Evolutionary conservation across 2,329 filamentous ascomycete genomes (phyloP), one percentile per base, ranked within the genome.

Genomic region (Penicillium sp.): DNA sequence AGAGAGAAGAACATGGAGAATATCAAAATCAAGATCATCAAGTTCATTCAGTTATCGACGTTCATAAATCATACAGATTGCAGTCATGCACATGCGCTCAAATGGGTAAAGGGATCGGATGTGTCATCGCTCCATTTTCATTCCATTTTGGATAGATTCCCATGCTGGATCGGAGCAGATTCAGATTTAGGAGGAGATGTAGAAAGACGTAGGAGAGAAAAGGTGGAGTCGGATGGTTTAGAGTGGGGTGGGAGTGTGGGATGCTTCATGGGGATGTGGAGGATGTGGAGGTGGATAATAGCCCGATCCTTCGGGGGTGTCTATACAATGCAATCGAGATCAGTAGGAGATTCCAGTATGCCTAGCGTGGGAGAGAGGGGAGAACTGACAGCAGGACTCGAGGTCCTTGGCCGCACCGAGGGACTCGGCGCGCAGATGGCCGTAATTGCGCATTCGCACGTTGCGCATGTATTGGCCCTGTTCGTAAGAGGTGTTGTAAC

Each of bases 391-490:
- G 42, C 54, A 58, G 11, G 65, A 64, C 36, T 67, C 65, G 5
- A 66, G 23, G 29, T 67, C 65, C 23, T 42, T 54, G 2, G 14
- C 43, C n/a, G 34, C 26, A n/a, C 47, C 19, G 39, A 60, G 42
- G 5, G 66, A 66, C 36, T 66, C 63, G 8, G 59, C 60, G 11
- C 58, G 63, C 16, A 70, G 59, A 34, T 59, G 29, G 0, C 59
- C 55, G 16, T 67, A 55, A 19, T 67, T 71, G 37, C 65, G 60
- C 54, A 67, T 37, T 3, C 70, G 66, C 23, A 72, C 63, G 1
- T 59, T 52, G 3, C 67, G 67, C 70, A 72, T 72, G 51, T 72
- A 72, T 11, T 59, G 46, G 24, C 64, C 57, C 34, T 72, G 70
- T 13, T 71, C 65, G 47, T 61, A 58, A n/a, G 63, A 54, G 7